A percentile compares a stretch with the other conserved stretches of the same genome.
phyloP scores from a whole-genome alignment of 2,329 filamentous ascomycete genomes.

The Emmonsiellopsis sp. region DNA sequence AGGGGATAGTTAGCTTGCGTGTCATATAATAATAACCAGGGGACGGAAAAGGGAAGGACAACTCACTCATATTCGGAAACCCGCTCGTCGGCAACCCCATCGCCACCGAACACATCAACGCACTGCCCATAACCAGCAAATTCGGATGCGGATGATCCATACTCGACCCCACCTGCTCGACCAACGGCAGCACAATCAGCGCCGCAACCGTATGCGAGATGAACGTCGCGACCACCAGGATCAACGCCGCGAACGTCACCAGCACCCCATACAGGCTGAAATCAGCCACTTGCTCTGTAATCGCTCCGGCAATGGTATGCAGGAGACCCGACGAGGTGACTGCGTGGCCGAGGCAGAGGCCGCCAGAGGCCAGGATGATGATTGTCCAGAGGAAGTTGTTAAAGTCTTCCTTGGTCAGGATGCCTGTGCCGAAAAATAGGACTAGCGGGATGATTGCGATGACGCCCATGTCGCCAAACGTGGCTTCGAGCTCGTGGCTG shows the following conservation, averaged over 20 bases:
- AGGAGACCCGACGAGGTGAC: slow-evolving; percentile 89
- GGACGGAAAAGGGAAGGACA: slow-evolving; percentile 1
- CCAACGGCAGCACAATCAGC: slow-evolving; percentile 84
- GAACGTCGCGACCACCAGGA: slow-evolving; percentile 89
- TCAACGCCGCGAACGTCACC: slow-evolving; percentile 74
- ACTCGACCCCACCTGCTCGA: slow-evolving; percentile 70
- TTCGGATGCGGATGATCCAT: slow-evolving; percentile 93
- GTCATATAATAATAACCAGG: neutral
- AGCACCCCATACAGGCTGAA: slow-evolving; percentile 80
- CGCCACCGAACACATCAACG: slow-evolving; percentile 94
- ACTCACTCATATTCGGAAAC: slow-evolving; percentile 99
- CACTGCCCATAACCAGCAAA: slow-evolving; percentile 85
- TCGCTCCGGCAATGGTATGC: slow-evolving; percentile 72
- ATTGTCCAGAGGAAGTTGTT: slow-evolving; percentile 99
- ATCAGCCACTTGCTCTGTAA: slow-evolving; percentile 64
- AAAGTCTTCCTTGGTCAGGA: slow-evolving; percentile 97
- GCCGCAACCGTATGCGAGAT: slow-evolving; percentile 97
- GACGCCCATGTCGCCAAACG: slow-evolving; percentile 97
- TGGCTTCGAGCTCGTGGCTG: slow-evolving; percentile 73
- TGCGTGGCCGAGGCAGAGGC: slow-evolving; percentile 83
- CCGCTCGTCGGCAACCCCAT: slow-evolving; percentile 95
- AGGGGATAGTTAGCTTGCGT: slow-evolving; percentile 9
- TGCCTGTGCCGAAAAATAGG: slow-evolving; percentile 91
- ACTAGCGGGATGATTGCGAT: slow-evolving; percentile 94
- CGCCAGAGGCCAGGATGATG: slow-evolving; percentile 93